Base-by-base conservation (phyloP, 2,329 filamentous ascomycete genomes). In the Talaromyces funiculosus region DNA sequence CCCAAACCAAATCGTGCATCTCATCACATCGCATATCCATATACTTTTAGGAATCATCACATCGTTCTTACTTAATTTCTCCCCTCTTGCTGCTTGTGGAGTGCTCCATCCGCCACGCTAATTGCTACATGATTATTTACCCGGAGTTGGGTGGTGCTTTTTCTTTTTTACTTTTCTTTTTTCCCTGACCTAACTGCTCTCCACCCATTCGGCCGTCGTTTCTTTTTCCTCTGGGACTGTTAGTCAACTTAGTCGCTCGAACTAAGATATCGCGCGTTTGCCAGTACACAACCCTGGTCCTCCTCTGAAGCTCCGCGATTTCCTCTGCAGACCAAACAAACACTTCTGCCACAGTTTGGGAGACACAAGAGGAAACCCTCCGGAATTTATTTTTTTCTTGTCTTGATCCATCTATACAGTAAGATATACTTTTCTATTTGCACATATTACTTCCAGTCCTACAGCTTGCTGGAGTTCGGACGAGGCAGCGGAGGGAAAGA, bases 201-300 rank as follows among this genome's bases (percentile, higher is more conserved):
- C 51, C 20, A 54, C 51, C 31, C 51, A n/a, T 18, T 54, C 35
- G 51, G 51, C 12, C 22, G 38, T 54, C 51, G 18, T 54, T 54
- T 54, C 35, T 40, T 40, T 54, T 54, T 54, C 33, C 16, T 54
- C 35, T 38, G 31, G 31, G 29, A 29, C 51, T 53, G 12, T 53
- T 22, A 53, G 18, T 53, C 9, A n/a, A 37, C 51, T 54, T 37
- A 24, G 18, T 38, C 20, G 14, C 51, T 29, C 43, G 3, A 20
- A 54, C 51, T 53, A 53, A 53, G 47, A 38, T 54, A 40, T 40
- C 22, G 33, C 51, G 33, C 43, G 43, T 47, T 53, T 53, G 26
- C 10, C 31, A 35, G 51, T 33, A 37, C 24, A 20, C 33, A 54
- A 54, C 33, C 51, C 47, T 51, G 47, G 29, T 51, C 47, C 29